phyloP scores from a whole-genome alignment of 495 filamentous ascomycete genomes.

The Evansstolkia leycettana region DNA sequence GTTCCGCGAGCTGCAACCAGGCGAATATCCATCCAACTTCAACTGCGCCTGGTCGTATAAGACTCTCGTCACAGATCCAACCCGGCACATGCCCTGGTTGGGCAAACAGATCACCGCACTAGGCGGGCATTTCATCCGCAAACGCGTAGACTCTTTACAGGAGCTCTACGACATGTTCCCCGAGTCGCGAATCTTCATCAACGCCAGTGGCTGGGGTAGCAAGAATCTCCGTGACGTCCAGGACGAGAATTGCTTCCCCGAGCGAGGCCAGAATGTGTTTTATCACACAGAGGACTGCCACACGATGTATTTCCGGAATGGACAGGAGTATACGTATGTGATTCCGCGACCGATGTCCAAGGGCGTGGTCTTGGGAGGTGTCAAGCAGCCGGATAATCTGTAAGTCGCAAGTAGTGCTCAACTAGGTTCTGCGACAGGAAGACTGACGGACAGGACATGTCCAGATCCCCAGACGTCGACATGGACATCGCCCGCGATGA shows the following conservation, averaged over 20 bases:
- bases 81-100: conserved; percentile 29
- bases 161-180: conserved; percentile 28
- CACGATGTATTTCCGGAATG: conserved; percentile 24
- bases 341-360: conserved; percentile 33
- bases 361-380: conserved; percentile 34
- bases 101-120: conserved; percentile 16
- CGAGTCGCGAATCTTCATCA: conserved; percentile 28
- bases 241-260: conserved; percentile 28
- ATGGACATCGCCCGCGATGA: conserved; percentile 28
- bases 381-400: conserved; percentile 30
- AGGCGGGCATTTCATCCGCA: conserved; percentile 27
- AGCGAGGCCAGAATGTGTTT: conserved; percentile 33
- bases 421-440: no score
- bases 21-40: conserved; percentile 27
- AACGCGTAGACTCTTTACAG: conserved; percentile 23
- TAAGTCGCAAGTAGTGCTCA: conserved; percentile 6
- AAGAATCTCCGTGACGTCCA: conserved; percentile 23
- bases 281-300: conserved; percentile 18
- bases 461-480: conserved; percentile 24
- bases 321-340: conserved; percentile 37
- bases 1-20: conserved; percentile 23
- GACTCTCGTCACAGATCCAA: conserved; percentile 30
- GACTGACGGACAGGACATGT: neutral
- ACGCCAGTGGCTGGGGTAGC: conserved; percentile 31
- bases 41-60: conserved; percentile 27